These are phyloP conservation scores for Alternaria incomplexa DNA, from an alignment of 2,329 filamentous ascomycete genomes.

Conservation along the genomic window DNA sequence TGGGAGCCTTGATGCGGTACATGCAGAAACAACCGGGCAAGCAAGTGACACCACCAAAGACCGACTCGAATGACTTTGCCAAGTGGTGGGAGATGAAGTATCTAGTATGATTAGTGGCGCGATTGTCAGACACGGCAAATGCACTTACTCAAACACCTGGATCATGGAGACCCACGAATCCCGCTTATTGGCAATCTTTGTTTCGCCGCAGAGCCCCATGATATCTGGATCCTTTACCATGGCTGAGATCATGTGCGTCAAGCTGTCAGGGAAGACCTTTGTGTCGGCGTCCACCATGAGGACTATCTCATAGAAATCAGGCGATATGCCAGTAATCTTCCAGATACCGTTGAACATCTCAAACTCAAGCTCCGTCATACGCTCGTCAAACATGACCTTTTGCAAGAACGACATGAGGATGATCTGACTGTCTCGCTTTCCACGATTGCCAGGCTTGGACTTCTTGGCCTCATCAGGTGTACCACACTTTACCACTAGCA, in stretches of 20 bases:
- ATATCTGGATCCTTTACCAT: conserved; percentile 99
- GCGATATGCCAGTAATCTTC: conserved; percentile 98
- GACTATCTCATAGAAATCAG: conserved; percentile 96
- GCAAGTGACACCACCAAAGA: conserved; percentile 99
- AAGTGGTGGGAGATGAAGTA: conserved; percentile 99
- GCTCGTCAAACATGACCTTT: conserved; percentile 99
- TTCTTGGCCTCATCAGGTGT: conserved; percentile 83
- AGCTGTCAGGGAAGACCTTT: conserved; percentile 96
- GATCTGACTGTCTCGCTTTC: conserved; percentile 98
- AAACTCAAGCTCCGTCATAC: conserved; percentile 98
- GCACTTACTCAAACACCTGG: conserved; percentile 85
- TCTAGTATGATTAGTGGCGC: conserved; percentile 43
- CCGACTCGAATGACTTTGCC: conserved; percentile 95
- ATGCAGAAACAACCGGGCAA: conserved; percentile 99
- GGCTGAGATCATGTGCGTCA: conserved; percentile 98
- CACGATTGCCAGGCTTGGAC: conserved; percentile 92
- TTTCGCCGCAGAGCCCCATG: conserved; percentile 98
- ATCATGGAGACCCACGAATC: conserved; percentile 96
- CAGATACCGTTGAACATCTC: conserved; percentile 99
- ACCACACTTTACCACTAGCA: conserved; percentile 93
- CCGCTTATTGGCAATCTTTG: conserved; percentile 98
- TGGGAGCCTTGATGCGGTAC: conserved; percentile 99
- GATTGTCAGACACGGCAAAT: conserved; percentile 20
- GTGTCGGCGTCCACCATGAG: conserved; percentile 99
- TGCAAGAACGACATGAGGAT: conserved; percentile 99